phyloP scores from a whole-genome alignment of 2,329 filamentous ascomycete genomes.

The Zasmidium angulare region DNA sequence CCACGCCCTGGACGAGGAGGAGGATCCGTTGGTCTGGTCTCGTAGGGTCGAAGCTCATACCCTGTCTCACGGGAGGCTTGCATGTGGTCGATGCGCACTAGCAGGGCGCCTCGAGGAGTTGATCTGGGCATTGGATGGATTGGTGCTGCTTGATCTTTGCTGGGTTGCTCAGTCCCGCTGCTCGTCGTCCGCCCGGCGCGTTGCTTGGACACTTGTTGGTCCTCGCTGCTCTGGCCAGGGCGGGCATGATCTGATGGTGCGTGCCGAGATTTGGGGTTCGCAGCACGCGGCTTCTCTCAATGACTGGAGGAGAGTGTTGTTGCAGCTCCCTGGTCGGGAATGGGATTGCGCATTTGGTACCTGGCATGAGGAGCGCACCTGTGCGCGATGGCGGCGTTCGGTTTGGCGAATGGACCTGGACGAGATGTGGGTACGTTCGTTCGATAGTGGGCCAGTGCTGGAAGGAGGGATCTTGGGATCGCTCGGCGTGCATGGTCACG shows the following conservation, averaged over 20 bases:
- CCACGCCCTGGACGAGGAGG: background rate
- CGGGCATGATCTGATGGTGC: constrained; percentile 18
- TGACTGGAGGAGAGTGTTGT: background rate
- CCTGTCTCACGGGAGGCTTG: background rate
- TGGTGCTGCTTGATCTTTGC: background rate
- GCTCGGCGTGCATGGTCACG: background rate
- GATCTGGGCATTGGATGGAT: background rate
- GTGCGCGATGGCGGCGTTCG: constrained; percentile 21
- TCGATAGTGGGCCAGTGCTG: constrained; percentile 13
- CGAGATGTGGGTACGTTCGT: constrained; percentile 3
- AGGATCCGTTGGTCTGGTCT: background rate
- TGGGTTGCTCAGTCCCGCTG: background rate
- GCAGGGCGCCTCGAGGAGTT: background rate
- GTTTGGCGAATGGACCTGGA: constrained; percentile 8
- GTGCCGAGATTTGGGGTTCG: constrained; percentile 2
- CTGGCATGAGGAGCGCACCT: constrained; percentile 25
- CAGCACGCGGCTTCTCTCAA: background rate
- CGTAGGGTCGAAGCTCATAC: background rate
- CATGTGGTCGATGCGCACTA: background rate
- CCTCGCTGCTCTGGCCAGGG: constrained; percentile 4
- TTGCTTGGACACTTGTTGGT: background rate
- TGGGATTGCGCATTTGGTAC: constrained; percentile 21
- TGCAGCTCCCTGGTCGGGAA: constrained; percentile 15
- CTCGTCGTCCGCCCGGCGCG: background rate
- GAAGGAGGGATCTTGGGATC: constrained; percentile 13